phyloP scores from a whole-genome alignment of 306 rosid species.

The Malus sieversii region DNA sequence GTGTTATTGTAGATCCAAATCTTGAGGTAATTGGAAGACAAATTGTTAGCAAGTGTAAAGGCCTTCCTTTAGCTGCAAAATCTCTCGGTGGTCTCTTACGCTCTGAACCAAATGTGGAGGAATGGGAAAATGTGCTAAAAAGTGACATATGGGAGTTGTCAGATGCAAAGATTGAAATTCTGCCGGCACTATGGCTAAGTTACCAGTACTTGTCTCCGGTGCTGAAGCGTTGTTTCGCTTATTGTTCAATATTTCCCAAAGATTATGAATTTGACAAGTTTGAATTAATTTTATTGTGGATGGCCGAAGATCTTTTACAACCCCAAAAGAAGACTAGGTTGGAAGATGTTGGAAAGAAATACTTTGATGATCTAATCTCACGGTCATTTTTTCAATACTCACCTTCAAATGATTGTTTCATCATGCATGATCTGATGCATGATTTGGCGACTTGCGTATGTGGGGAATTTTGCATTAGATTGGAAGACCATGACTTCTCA shows the following conservation, averaged over 20 bases:
- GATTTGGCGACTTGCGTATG: neutral
- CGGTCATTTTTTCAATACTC: conserved; percentile 20
- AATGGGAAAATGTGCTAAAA: neutral
- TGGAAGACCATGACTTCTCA: neutral
- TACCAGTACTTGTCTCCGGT: neutral
- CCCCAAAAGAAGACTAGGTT: no score
- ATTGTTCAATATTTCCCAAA: conserved; percentile 2
- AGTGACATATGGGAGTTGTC: neutral
- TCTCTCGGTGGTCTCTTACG: neutral
- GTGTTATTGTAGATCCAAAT: neutral
- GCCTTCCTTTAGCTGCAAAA: neutral
- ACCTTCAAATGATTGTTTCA: neutral
- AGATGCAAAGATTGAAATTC: neutral
- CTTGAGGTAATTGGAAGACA: neutral
- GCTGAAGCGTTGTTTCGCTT: conserved; percentile 9
- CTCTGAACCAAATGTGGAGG: neutral
- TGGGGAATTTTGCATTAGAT: neutral
- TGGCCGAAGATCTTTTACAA: no score
- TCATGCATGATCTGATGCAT: neutral
- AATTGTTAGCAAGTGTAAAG: neutral
- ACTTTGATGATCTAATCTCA: conserved; percentile 16
- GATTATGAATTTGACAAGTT: no score
- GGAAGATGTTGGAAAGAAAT: conserved; percentile 7
- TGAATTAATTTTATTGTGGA: no score
- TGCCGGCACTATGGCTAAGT: neutral